phyloP scores from a whole-genome alignment of 257 asterid genomes.

The Plectranthus barbatus region DNA sequence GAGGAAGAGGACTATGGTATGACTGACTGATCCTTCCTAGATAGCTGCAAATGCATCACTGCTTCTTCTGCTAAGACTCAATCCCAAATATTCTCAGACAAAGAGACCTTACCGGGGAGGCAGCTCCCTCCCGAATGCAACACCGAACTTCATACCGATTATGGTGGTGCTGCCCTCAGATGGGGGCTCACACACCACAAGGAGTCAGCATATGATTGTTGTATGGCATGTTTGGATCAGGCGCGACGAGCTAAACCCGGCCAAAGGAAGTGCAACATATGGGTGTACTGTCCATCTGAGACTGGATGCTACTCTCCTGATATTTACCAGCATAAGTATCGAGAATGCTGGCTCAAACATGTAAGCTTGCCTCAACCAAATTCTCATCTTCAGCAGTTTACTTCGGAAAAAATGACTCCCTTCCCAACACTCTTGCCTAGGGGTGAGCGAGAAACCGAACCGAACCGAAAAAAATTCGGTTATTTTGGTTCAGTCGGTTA shows the following conservation, averaged over 20 bases:
- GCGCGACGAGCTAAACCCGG: slow-evolving; percentile 61
- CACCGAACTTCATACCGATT: slow-evolving; percentile 74
- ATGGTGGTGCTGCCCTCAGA: slow-evolving; percentile 74
- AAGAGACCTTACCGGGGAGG: slow-evolving; percentile 60
- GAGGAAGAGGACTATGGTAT: slow-evolving; percentile 79
- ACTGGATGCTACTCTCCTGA: slow-evolving; percentile 92
- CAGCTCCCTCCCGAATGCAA: slow-evolving; percentile 81
- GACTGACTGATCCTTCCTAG: background rate
- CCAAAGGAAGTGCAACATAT: slow-evolving; percentile 61
- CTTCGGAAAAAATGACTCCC: no score
- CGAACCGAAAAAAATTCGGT: no score
- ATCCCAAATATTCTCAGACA: slow-evolving; percentile 36
- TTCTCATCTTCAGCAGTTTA: no score
- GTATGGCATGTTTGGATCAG: slow-evolving; percentile 82
- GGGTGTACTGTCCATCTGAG: slow-evolving; percentile 91
- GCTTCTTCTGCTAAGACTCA: background rate
- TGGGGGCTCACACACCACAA: slow-evolving; percentile 96
- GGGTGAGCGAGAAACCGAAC: no score
- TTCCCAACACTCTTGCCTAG: no score
- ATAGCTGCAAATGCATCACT: background rate
- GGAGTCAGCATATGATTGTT: slow-evolving; percentile 93
- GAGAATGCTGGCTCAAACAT: slow-evolving; percentile 93
- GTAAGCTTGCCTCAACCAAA: slow-evolving; percentile 45
- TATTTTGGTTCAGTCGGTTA: no score
- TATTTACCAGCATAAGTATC: slow-evolving; percentile 67